Evolutionary conservation across 176 grass and related monocot species (phyloP), one percentile per base, ranked within the genome.

Genomic region (Aegilops longissima): DNA sequence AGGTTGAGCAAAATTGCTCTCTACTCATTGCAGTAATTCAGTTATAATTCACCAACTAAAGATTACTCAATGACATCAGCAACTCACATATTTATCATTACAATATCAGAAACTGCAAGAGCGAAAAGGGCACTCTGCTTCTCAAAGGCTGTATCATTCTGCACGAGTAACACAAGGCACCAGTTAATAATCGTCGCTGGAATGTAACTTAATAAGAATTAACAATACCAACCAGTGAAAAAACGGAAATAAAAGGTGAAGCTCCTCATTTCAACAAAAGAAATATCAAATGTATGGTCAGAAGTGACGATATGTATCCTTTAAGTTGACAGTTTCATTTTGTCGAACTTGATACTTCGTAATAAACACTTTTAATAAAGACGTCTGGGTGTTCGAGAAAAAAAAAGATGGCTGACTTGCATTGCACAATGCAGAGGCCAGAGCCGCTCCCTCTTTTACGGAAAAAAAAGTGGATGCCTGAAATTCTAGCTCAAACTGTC

Each of bases 121-220:
- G 92, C 92, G 86, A 97, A 97, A 63, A 97, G 92, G 66, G 95
- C 82, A 70, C 82, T 95, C 88, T 97, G 92, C 75, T 95, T 97
- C 84, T 97, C 95, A 44, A 97, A 97, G 66, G 91, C 12, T 38
- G 95, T 91, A 81, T 91, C 91, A 86, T 96, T 91, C 94, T 96
- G 85, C 88, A 86, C 63, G 21, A 65, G 82, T 23, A 83, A 80
- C 11, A 70, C 9, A 80, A 40, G 61, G 5, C n/a, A 80, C 5
- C 17, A 34, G 52, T 52, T 18, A 83, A 42, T 54, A 75, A 79
- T 16, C 39, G 40, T 56, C 2, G 6, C 13, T 38, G 38, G 4
- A 49, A 39, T 9, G 11, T 38, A 76, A 20, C 58, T 64, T 51
- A 14, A 36, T 75, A 65, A 62, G 14, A 67, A 67, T 24, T 58